Evolutionary conservation across 1,139 yeast genomes (phyloP).

Genomic region (Pichia inconspicua): DNA sequence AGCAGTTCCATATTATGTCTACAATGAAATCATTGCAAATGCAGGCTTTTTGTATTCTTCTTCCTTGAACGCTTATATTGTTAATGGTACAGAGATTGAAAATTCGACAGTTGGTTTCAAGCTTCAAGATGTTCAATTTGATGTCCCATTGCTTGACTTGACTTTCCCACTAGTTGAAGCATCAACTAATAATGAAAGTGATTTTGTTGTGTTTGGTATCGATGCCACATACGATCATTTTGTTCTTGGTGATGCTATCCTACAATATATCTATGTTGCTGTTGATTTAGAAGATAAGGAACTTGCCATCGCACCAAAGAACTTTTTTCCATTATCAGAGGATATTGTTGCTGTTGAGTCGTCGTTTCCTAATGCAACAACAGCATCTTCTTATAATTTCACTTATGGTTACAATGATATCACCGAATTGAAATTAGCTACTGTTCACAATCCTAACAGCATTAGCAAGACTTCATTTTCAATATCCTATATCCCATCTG

Average conservation of each 20-base stretch:
- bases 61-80: constrained; percentile 28
- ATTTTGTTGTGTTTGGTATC: constrained; percentile 30
- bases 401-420: constrained; percentile 13
- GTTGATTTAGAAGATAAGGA: constrained; percentile 61
- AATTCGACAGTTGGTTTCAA: constrained; percentile 32
- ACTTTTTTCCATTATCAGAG: constrained; percentile 34
- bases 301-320: constrained; percentile 61
- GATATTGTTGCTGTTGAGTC: constrained; percentile 9
- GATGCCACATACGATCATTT: constrained; percentile 24
- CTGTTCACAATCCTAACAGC: constrained; percentile 10
- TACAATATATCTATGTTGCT: constrained; percentile 66
- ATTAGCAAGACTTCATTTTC: constrained; percentile 10
- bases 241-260: constrained; percentile 61
- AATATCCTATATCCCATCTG: constrained; percentile 6
- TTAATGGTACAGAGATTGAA: constrained; percentile 23
- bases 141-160: constrained; percentile 33
- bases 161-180: constrained; percentile 11
- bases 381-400: constrained; percentile 8
- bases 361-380: constrained; percentile 13
- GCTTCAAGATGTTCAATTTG: constrained; percentile 43
- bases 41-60: constrained; percentile 33
- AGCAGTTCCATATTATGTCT: constrained; percentile 37
- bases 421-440: constrained; percentile 12
- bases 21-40: constrained; percentile 33
- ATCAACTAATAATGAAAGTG: constrained; percentile 6